A percentile compares a stretch with the other conserved stretches of the same genome.
Conservation (phyloP, 192 early-diverging fungal genomes). For the Podochytrium sp. region DNA sequence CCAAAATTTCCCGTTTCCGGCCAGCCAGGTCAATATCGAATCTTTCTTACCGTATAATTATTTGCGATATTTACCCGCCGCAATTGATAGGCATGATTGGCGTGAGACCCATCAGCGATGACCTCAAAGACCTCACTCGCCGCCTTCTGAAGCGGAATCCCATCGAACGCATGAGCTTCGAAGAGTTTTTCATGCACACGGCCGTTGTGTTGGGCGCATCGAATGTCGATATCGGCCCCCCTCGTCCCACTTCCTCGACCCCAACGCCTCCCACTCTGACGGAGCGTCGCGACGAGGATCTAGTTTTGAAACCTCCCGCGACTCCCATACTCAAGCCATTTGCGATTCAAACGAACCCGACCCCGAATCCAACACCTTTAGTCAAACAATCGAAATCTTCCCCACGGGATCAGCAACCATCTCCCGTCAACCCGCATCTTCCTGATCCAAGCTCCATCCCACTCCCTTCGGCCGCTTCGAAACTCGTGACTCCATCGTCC, state of each 20-base stretch:
- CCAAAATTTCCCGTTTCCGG: slow-evolving; percentile 22
- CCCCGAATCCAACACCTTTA: no score
- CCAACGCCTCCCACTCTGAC: no score
- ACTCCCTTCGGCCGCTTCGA: not conserved
- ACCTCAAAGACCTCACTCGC: slow-evolving; percentile 83
- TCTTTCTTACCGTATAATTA: no score
- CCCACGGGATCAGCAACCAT: no score
- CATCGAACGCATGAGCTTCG: slow-evolving; percentile 87
- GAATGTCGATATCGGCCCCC: not conserved
- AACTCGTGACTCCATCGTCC: not conserved
- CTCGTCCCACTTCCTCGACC: no score
- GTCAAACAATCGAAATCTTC: no score
- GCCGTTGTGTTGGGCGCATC: slow-evolving; percentile 34
- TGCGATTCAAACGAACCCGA: no score
- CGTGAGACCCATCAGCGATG: slow-evolving; percentile 56
- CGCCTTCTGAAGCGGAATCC: slow-evolving; percentile 86
- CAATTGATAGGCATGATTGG: slow-evolving; percentile 31
- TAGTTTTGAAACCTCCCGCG: no score
- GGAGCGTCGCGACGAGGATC: no score
- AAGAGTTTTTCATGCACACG: slow-evolving; percentile 90
- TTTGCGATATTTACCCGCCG: no score
- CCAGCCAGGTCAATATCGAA: no score
- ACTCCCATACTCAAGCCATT: no score
- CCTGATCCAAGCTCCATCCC: not conserved
- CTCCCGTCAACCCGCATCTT: not conserved